Base-by-base conservation (phyloP, 371 early-diverging fungal genomes). In the Lichtheimia hyalospora region DNA sequence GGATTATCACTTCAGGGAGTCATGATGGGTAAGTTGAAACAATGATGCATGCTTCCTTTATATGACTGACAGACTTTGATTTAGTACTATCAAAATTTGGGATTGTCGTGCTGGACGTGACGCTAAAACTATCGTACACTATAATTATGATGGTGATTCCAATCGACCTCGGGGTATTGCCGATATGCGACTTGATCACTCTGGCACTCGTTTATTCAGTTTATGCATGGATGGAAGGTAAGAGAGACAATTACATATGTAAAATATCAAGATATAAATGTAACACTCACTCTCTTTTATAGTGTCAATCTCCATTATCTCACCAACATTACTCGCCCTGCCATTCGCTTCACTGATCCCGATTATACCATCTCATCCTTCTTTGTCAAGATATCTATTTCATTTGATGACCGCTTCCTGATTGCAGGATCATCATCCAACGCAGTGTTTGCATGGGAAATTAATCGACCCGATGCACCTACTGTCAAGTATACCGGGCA, bases 1-100 rank as follows among this genome's bases (percentile, higher is more conserved):
- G 72, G 42, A 57, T 87, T 2, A 71, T 83, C 5, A 76, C 86
- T 0, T 73, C 83, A 3, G 88, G 89, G 3, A 81, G 85, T 25
- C 69, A 70, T 44, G 87, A 89, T 68, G 89, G 89, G 84, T 83
- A 72, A 61, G n/a, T 60, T 57, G 12, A 3, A 18, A 44, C 6
- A 44, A 1, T 12, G 34, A 23, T 25, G 18, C 6, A 16, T 7
- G 10, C 8, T 58, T 8, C n/a, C 13, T 12, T 44, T 46, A 28
- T 43, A 42, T 51, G 13, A 5, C 2, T 21, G 25, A 14, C 25
- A 42, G 28, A 55, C 7, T 53, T 13, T 43, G 3, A 43, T 27
- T n/a, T 50, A 73, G 73, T 18, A 52, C 69, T 8, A 73, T 81
- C 20, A 81, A 81, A 57, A 52, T 77, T n/a, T 81, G 81, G 81